phyloP scores from a whole-genome alignment of 202 grass and related monocot species.

The Elaeis oleifera region DNA sequence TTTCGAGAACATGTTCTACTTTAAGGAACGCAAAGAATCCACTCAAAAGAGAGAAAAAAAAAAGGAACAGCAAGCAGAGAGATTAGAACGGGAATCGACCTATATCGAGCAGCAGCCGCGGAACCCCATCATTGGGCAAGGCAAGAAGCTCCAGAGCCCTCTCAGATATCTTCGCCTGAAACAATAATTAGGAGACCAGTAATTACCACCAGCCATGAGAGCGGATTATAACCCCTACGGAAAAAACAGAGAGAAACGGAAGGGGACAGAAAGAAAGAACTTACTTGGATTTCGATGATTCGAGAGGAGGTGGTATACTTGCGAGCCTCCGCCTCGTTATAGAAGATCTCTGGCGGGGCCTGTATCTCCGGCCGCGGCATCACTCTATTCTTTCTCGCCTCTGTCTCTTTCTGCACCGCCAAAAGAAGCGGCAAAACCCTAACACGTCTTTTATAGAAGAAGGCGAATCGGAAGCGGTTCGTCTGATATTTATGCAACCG shows the following conservation, averaged over 20 bases:
- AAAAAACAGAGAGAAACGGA: neutral
- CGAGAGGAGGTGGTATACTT: slow-evolving; percentile 98
- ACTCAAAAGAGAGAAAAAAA: too few species aligned
- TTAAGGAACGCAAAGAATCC: too few species aligned
- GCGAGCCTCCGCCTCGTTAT: slow-evolving; percentile 84
- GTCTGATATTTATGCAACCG: too few species aligned
- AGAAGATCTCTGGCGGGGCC: slow-evolving; percentile 91
- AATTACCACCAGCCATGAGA: too few species aligned
- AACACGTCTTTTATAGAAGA: too few species aligned
- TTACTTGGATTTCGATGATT: slow-evolving; percentile 90
- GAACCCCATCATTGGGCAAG: slow-evolving; percentile 67
- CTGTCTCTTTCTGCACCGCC: neutral
- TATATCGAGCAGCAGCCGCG: slow-evolving; percentile 84
- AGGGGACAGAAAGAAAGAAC: neutral
- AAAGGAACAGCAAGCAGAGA: too few species aligned
- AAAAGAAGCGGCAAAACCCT: too few species aligned
- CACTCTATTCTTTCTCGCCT: neutral
- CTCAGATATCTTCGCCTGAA: slow-evolving; percentile 86
- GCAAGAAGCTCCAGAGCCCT: slow-evolving; percentile 79
- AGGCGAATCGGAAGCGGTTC: too few species aligned
- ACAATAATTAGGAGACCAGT: neutral
- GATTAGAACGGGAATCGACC: slow-evolving; percentile 24
- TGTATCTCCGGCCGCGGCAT: slow-evolving; percentile 93
- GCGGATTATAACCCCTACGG: neutral
- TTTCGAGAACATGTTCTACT: too few species aligned